Base-by-base conservation (phyloP, 2,329 filamentous ascomycete genomes). In the Phialophora chinensis region DNA sequence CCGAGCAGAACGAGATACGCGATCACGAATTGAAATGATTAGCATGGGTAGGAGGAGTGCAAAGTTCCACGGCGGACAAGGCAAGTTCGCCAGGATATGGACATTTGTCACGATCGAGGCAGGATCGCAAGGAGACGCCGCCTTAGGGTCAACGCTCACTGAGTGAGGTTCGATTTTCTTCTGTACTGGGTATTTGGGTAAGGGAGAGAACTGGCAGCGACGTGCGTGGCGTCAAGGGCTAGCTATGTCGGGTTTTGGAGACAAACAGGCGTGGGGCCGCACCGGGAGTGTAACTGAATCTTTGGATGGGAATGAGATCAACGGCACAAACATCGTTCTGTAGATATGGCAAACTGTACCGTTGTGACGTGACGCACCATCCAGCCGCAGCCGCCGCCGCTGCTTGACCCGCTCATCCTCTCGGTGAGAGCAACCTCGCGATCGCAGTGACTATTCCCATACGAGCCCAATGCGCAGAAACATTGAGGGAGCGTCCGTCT, bases 1-100 rank as follows among this genome's bases (percentile, higher is more conserved):
- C 66, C 14, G 60, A 63, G 29, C 63, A 64, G 38, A 38, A 50
- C 29, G 56, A 53, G 25, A 56, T 66, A 50, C 60, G 47, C 23
- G 63, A 66, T 33, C 63, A 68, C 20, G 63, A 68, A 49, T 57
- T 56, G 42, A 60, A 66, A 53, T 63, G 60, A 68, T 20, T n/a
- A 6, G 31, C 49, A 52, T 52, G 23, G 25, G 14, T 17, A 11
- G 49, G 4, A 27, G 11, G 20, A 14, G 20, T 2, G 7, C 44
- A 27, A 44, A 20, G 17, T 17, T 44, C 14, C 38, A 44, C 17
- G 5, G 38, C 38, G 14, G 38, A 44, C 8, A 44, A n/a, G 38
- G 17, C 17, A 44, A 20, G 38, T 20, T 44, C 17, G 17, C 17
- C 6, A 17, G 17, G 38, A 44, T n/a, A n/a, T 44, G 38, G 38